Base-by-base conservation (phyloP, 2,329 filamentous ascomycete genomes). In the Parasarocladium wereldwijsianum region DNA sequence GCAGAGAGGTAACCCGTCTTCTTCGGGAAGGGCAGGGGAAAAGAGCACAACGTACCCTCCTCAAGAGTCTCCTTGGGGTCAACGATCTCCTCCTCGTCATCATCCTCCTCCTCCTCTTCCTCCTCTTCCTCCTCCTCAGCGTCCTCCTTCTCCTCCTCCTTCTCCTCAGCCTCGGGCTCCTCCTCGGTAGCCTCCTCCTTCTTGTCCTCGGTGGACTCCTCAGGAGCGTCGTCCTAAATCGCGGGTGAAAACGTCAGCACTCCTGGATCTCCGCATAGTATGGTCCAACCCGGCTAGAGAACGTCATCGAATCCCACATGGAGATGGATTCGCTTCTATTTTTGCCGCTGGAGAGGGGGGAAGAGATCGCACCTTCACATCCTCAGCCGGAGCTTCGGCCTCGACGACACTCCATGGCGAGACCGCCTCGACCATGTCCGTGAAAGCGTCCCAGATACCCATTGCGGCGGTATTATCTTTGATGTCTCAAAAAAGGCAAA, bases 31-130 rank as follows among this genome's bases (percentile, higher is more conserved):
- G 9, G 27, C 14, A 2, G 25, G 19, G 18, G 17, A 13, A 24
- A 23, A 22, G 24, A 27, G 11, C n/a, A 22, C 14, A 35, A 54
- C 83, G 68, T 59, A 96, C 90, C 85, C 72, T 93, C 84, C 61
- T 93, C 81, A 38, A 96, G 60, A 56, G 72, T 70, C 38, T 86
- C 82, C 70, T 93, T 92, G 45, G 78, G 75, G 55, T 96, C 87
- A 44, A 78, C 75, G 37, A 86, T 79, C 38, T 87, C 82, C 31
- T 90, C 82, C 36, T 86, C 81, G 13, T 84, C 77, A 20, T 79
- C 76, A 19, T 78, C 76, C 24, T 79, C 77, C 16, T 76, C 78
- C 24, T 76, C 74, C 15, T 69, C 73, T 18, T 70, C 71, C 20
- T 67, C 72, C 16, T 64, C 71, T 12, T 67, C 66, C 14, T 64